Conservation (phyloP, 805 yeast genomes). For the Candida pini region DNA sequence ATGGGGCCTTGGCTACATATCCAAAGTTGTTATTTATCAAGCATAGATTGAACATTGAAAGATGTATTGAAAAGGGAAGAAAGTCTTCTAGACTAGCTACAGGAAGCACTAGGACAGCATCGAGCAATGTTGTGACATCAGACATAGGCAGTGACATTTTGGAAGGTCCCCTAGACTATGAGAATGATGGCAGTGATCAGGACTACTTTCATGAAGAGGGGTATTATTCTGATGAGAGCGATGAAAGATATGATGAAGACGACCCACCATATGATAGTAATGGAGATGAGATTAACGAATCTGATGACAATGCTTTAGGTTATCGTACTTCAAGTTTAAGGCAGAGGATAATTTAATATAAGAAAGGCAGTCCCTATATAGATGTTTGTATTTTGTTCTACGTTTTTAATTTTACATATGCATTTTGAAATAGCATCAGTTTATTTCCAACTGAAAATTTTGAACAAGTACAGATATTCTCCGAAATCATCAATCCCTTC, state of each 20-base stretch:
- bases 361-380: too few species aligned
- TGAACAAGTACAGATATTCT: slow-evolving; percentile 51
- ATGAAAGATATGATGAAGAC: too few species aligned
- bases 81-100: slow-evolving; percentile 10
- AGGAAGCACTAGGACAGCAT: neutral
- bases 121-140: neutral
- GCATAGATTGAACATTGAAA: slow-evolving; percentile 60
- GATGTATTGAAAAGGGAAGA: slow-evolving; percentile 52
- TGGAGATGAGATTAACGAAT: too few species aligned
- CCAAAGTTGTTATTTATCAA: slow-evolving; percentile 63
- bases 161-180: too few species aligned
- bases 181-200: neutral
- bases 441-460: slow-evolving; percentile 23
- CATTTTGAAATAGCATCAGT: too few species aligned
- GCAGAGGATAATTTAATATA: too few species aligned
- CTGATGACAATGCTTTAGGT: too few species aligned
- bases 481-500: slow-evolving; percentile 88
- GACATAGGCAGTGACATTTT: neutral
- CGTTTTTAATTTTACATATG: neutral
- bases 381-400: neutral
- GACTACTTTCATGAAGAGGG: neutral
- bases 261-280: too few species aligned
- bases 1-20: slow-evolving; percentile 61
- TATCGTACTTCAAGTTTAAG: too few species aligned
- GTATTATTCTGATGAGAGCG: neutral